Conservation (phyloP, 441 rosid species). For the Manihot esculenta region DNA sequence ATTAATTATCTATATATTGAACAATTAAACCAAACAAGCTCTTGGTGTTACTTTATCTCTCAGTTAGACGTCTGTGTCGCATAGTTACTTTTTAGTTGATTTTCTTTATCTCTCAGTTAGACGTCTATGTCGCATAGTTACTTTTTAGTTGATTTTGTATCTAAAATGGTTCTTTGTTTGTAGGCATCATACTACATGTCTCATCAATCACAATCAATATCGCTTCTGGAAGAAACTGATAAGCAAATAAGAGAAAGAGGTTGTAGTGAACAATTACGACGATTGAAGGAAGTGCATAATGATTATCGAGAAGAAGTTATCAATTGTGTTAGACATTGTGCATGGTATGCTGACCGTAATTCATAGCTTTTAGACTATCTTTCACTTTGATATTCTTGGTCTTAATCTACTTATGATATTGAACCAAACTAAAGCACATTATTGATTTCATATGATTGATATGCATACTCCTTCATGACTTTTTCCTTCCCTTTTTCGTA, state of each 20-base stretch:
- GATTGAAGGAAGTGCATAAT: constrained; percentile 88
- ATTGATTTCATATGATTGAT: too few relatives aligned
- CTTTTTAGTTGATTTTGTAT: not conserved
- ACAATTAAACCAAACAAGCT: too few relatives aligned
- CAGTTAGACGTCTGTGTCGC: too few relatives aligned
- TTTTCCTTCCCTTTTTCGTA: too few relatives aligned
- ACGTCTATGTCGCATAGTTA: too few relatives aligned
- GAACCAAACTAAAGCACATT: not conserved
- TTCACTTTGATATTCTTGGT: not conserved
- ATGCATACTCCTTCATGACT: too few relatives aligned
- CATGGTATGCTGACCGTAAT: constrained; percentile 63
- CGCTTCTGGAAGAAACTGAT: constrained; percentile 90
- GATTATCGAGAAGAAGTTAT: constrained; percentile 80
- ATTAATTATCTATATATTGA: too few relatives aligned
- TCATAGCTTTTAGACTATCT: not conserved
- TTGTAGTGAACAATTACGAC: constrained; percentile 71
- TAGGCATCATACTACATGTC: constrained; percentile 91
- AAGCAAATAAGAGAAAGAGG: constrained; percentile 81
- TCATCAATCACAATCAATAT: constrained; percentile 79
- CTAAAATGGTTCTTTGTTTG: constrained; percentile 28
- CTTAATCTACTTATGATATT: not conserved
- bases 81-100: too few relatives aligned
- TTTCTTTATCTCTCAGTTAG: too few relatives aligned
- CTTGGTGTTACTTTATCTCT: too few relatives aligned
- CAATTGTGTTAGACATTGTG: constrained; percentile 80